A percentile compares a stretch with the other conserved stretches of the same genome.
Evolutionary conservation across 2,329 filamentous ascomycete species (phyloP).

Genomic region (Diaporthe caulivora): DNA sequence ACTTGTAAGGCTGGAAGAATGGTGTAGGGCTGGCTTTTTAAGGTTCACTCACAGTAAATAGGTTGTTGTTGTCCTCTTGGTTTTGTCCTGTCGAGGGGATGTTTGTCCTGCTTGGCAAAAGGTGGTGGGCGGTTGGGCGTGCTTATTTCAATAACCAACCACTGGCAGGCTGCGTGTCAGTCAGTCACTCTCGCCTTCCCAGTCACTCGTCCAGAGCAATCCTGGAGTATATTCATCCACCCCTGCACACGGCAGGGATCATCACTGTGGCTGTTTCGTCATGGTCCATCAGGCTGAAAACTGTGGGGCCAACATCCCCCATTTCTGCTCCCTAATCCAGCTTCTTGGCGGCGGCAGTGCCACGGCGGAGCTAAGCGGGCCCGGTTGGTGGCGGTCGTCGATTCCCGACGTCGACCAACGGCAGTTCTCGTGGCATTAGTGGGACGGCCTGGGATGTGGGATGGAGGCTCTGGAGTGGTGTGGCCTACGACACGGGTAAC

Average conservation of each 20-base stretch:
- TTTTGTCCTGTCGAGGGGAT: not conserved
- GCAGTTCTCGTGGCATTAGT: not conserved
- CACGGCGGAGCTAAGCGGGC: not conserved
- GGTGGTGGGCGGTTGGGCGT: not conserved
- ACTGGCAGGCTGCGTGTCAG: not conserved
- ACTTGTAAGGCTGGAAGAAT: not conserved
- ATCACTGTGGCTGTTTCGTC: conserved; percentile 13
- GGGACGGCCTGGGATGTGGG: not conserved
- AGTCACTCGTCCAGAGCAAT: not conserved
- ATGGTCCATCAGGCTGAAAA: not conserved
- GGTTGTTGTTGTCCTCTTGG: not conserved
- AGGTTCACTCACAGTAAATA: not conserved
- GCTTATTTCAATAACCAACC: conserved; percentile 6
- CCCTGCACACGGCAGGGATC: not conserved
- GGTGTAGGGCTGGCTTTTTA: not conserved
- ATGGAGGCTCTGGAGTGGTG: too few relatives aligned
- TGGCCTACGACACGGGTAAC: too few relatives aligned
- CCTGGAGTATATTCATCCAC: not conserved
- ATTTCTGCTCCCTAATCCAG: not conserved
- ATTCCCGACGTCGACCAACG: not conserved
- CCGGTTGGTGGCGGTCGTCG: too few relatives aligned
- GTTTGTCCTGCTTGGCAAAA: not conserved
- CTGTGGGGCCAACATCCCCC: not conserved
- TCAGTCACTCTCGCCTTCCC: not conserved
- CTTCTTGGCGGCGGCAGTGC: conserved; percentile 21